Conservation (phyloP, 345 rosid species). For the Salix suchowensis region DNA sequence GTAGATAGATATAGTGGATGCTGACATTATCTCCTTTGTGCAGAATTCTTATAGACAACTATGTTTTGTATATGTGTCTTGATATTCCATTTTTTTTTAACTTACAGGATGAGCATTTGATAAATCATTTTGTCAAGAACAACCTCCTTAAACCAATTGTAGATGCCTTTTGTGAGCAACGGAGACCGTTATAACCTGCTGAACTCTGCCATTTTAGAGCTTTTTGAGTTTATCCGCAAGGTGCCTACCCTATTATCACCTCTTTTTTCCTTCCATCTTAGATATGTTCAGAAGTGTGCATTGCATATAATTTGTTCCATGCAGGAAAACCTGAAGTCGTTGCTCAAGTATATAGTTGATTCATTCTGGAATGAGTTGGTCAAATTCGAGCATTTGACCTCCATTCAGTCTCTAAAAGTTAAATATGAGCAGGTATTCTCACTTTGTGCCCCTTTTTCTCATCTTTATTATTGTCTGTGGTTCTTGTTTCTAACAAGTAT, state of each 20-base stretch:
- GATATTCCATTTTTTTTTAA: conserved; percentile 5
- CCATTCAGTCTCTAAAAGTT: conserved; percentile 60
- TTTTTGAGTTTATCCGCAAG: conserved; percentile 89
- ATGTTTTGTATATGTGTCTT: background rate
- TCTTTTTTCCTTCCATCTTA: conserved; percentile 14
- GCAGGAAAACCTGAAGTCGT: conserved; percentile 77
- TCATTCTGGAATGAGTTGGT: conserved; percentile 77
- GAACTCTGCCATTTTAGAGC: conserved; percentile 87
- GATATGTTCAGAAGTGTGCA: conserved; percentile 11
- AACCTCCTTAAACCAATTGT: conserved; percentile 77
- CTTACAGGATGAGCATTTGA: conserved; percentile 82
- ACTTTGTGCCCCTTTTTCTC: background rate
- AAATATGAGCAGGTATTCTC: conserved; percentile 70
- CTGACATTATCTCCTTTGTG: background rate
- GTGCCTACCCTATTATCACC: conserved; percentile 26
- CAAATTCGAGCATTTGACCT: conserved; percentile 50
- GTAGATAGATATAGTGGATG: too few relatives aligned
- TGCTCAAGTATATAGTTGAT: conserved; percentile 73
- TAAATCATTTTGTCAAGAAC: conserved; percentile 74
- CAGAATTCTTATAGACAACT: background rate
- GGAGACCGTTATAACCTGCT: conserved; percentile 89
- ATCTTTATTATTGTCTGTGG: conserved; percentile 1
- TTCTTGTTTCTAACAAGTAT: conserved; percentile 18
- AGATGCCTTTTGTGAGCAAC: conserved; percentile 81
- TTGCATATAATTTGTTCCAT: conserved; percentile 15